phyloP scores from a whole-genome alignment of 2,329 filamentous ascomycete species.

The Fusarium pseudograminearum region DNA sequence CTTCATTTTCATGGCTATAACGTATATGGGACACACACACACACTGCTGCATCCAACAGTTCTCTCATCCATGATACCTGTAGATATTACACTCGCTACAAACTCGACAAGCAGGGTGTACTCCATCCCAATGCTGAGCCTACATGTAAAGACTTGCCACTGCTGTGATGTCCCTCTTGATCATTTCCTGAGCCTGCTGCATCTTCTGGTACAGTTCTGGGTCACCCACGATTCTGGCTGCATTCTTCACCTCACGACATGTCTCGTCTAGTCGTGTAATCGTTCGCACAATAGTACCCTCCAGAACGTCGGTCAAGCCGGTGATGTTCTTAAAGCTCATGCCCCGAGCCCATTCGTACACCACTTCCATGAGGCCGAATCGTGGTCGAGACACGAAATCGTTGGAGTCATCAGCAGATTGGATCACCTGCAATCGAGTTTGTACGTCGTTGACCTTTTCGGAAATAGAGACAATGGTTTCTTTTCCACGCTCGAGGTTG shows the following conservation, averaged over 20 bases:
- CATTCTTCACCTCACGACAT: constrained; percentile 97
- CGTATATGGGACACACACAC: neutral
- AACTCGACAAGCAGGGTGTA: neutral
- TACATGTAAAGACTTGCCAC: constrained; percentile 91
- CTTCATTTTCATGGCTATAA: neutral
- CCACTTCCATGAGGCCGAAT: constrained; percentile 96
- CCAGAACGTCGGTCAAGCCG: constrained; percentile 92
- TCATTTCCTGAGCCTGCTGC: constrained; percentile 96
- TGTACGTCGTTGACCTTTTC: constrained; percentile 94
- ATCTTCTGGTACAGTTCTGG: constrained; percentile 95
- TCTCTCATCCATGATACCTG: neutral
- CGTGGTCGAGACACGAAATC: constrained; percentile 89
- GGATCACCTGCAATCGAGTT: constrained; percentile 90
- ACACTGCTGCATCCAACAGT: neutral
- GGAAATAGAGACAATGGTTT: constrained; percentile 88
- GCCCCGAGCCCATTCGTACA: constrained; percentile 97
- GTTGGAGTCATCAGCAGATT: constrained; percentile 88
- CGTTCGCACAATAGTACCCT: constrained; percentile 95
- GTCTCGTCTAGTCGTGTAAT: constrained; percentile 96
- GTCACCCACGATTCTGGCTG: constrained; percentile 93
- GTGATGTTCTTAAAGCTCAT: constrained; percentile 99
- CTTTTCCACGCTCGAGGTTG: constrained; percentile 82
- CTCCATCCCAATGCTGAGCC: constrained; percentile 4
- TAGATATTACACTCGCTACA: neutral
- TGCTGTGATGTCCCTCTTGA: constrained; percentile 94